These are phyloP conservation scores for Epichloe baconii DNA, from an alignment of 2,329 filamentous ascomycete species.

Conservation along the genomic window DNA sequence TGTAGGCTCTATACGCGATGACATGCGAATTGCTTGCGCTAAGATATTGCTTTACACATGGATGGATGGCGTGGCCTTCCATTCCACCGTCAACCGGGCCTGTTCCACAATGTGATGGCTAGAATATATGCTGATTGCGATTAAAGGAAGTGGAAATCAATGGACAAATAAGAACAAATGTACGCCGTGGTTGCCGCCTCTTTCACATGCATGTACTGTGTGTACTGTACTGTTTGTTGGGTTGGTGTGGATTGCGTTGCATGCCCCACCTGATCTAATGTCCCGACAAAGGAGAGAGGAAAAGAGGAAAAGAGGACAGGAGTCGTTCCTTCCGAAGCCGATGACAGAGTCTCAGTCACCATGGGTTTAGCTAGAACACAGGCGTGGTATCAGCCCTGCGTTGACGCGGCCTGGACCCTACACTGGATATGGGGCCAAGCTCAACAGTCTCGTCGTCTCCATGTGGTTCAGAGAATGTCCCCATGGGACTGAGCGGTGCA, in stretches of 20 bases:
- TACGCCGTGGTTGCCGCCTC: background rate
- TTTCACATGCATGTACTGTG: background rate
- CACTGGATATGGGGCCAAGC: constrained; percentile 14
- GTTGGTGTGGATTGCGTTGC: no score
- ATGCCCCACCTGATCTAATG: background rate
- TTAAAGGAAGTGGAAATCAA: no score
- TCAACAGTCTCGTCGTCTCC: constrained; percentile 16
- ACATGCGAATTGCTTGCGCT: no score
- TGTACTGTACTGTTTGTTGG: no score
- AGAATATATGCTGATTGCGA: no score
- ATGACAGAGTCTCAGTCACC: background rate
- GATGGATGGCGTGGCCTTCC: no score
- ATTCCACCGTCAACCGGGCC: no score
- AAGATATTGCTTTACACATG: no score
- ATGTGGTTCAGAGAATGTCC: constrained; percentile 13
- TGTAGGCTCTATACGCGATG: no score
- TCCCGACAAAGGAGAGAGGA: background rate
- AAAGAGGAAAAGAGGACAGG: background rate
- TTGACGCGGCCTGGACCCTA: constrained; percentile 13
- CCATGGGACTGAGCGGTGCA: constrained; percentile 6
- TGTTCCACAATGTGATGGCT: no score
- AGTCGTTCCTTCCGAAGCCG: background rate
- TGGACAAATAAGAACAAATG: no score
- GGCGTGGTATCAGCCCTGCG: constrained; percentile 16
- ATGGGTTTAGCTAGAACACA: constrained; percentile 11